Percentiles rank a stretch among this genome's conserved stretches.
phyloP scores from a whole-genome alignment of 495 filamentous ascomycete genomes.

The Trichoderma parareesei region DNA sequence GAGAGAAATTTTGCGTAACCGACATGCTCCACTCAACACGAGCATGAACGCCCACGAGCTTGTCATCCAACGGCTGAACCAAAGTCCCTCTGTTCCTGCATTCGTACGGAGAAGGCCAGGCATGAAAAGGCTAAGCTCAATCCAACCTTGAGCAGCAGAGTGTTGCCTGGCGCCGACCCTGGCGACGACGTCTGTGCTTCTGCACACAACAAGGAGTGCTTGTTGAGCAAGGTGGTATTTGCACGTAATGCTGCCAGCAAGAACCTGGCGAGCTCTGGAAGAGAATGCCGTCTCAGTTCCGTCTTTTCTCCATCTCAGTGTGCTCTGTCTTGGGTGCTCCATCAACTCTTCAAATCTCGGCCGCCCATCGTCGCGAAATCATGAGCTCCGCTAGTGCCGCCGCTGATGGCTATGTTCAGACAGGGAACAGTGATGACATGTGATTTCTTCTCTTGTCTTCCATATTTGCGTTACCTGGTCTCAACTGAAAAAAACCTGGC shows the following conservation, averaged over 20 bases:
- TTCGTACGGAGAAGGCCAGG: neutral
- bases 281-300: neutral
- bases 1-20: constrained; percentile 3
- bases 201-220: neutral
- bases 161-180: neutral
- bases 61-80: neutral
- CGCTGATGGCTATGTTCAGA: neutral
- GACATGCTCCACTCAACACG: neutral
- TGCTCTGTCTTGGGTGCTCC: neutral
- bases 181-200: neutral
- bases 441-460: neutral
- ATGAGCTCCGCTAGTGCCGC: neutral
- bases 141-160: neutral
- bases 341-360: neutral
- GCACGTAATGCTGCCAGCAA: neutral
- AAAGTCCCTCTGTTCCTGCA: neutral
- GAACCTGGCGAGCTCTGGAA: neutral
- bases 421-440: neutral
- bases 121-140: neutral
- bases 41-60: constrained; percentile 1
- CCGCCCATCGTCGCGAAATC: neutral
- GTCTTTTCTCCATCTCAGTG: neutral
- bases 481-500: neutral
- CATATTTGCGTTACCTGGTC: neutral
- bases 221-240: neutral